Percentiles rank a stretch among this genome's conserved stretches.
phyloP scores from a whole-genome alignment of 352 stramenopile species.

The Phytophthora podocarpi region DNA sequence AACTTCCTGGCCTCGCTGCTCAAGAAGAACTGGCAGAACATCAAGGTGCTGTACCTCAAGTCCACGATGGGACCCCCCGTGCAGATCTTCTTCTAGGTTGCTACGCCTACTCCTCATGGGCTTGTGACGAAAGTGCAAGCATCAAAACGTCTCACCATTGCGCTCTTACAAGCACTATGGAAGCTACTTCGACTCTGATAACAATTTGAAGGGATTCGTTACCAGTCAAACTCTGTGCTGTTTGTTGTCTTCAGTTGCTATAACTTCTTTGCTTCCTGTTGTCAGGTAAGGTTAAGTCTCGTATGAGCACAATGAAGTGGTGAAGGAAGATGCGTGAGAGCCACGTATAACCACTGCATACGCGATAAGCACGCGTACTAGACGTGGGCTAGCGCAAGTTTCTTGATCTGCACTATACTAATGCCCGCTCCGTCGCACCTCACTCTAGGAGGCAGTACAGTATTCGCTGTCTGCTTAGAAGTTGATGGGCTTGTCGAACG shows the following conservation, averaged over 20 bases:
- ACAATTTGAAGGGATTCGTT: constrained; percentile 56
- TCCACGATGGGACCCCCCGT: constrained; percentile 97
- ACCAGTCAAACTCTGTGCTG: constrained; percentile 11
- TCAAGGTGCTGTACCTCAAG: constrained; percentile 99
- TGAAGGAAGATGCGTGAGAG: constrained; percentile 13
- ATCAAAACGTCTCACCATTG: constrained; percentile 39
- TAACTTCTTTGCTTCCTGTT: too few species aligned
- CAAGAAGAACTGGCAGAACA: constrained; percentile 99
- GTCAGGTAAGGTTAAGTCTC: too few species aligned
- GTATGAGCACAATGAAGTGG: too few species aligned
- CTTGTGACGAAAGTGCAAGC: neutral
- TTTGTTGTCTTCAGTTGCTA: neutral
- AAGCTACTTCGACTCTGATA: constrained; percentile 48
- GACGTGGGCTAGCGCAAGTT: neutral
- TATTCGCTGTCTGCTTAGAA: constrained; percentile 85
- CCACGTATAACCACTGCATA: constrained; percentile 35
- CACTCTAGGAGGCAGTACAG: constrained; percentile 13
- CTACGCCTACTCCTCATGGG: neutral
- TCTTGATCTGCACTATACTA: constrained; percentile 14
- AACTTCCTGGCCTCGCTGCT: constrained; percentile 99
- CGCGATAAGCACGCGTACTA: constrained; percentile 25
- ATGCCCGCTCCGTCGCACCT: constrained; percentile 8
- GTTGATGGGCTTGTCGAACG: constrained; percentile 99
- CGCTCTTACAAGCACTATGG: constrained; percentile 17
- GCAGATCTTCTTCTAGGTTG: constrained; percentile 99